These are phyloP conservation scores for Cutaneotrichosporon arboriforme DNA, from an alignment of 1,284 basidiomycete species.

Conservation along the genomic window DNA sequence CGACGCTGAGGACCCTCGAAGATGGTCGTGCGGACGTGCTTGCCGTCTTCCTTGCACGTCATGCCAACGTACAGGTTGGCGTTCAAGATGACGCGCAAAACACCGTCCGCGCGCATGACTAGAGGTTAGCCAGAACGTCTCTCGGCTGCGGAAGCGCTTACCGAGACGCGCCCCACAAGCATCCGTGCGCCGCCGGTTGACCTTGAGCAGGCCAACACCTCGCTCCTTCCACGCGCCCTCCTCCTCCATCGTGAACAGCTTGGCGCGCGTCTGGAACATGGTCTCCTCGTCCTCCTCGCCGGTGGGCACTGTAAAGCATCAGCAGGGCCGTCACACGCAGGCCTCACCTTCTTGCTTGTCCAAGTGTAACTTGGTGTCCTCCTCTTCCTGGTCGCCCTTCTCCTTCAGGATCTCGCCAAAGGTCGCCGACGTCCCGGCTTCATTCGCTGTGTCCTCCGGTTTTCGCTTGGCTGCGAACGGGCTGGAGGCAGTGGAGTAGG, in stretches of 20 bases:
- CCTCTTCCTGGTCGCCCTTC: conserved; percentile 44
- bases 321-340: background rate
- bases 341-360: conserved; percentile 66
- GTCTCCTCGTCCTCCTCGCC: conserved; percentile 91
- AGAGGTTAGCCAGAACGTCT: conserved; percentile 2
- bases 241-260: conserved; percentile 69
- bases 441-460: conserved; percentile 3
- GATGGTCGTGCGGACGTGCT: conserved; percentile 71
- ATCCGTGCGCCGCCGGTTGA: conserved; percentile 63
- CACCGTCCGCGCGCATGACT: conserved; percentile 96
- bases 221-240: conserved; percentile 73
- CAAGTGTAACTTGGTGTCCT: conserved; percentile 49
- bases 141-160: conserved; percentile 40
- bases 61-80: conserved; percentile 80
- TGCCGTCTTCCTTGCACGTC: conserved; percentile 66
- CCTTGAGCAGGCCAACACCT: conserved; percentile 72
- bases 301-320: conserved; percentile 62
- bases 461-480: conserved; percentile 32
- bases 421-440: conserved; percentile 8
- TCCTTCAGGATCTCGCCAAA: conserved; percentile 42
- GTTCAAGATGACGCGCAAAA: conserved; percentile 77
- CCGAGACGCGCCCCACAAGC: conserved; percentile 68
- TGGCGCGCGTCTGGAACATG: conserved; percentile 74
- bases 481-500: conserved; percentile 30
- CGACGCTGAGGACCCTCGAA: conserved; percentile 61